Percentiles rank a stretch among this genome's conserved stretches.
Conservation (phyloP, 2,329 filamentous ascomycete species). For the Reticulascus tulasneorum region DNA sequence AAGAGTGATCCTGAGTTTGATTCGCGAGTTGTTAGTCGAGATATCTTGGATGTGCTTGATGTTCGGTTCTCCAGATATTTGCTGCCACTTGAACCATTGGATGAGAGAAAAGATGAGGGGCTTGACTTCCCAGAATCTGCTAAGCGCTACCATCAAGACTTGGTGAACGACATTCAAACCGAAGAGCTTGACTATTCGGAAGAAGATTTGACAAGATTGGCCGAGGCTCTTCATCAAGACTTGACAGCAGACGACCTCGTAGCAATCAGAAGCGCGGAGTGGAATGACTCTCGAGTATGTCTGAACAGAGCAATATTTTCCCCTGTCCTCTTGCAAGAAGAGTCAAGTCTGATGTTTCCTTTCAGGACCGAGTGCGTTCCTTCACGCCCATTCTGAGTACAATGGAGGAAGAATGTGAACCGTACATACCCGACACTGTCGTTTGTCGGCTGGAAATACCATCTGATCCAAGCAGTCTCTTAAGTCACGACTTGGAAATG, state of each 20-base stretch:
- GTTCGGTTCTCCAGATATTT: constrained; percentile 5
- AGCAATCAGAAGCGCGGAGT: constrained; percentile 2
- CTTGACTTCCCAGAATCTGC: constrained; percentile 6
- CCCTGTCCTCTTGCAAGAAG: constrained; percentile 1
- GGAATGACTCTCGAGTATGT: neutral
- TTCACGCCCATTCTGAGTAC: constrained; percentile 2
- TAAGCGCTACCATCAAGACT: constrained; percentile 6
- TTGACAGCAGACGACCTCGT: neutral
- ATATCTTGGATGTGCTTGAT: neutral
- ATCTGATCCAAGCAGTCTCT: constrained; percentile 26
- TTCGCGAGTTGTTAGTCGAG: neutral
- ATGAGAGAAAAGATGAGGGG: constrained; percentile 11
- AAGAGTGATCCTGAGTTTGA: constrained; percentile 6
- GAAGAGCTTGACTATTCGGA: constrained; percentile 6
- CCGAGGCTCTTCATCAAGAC: neutral
- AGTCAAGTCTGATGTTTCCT: constrained; percentile 7
- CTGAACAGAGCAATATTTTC: no score
- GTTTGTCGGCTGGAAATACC: constrained; percentile 21
- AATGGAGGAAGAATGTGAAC: constrained; percentile 5
- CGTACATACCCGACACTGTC: constrained; percentile 17
- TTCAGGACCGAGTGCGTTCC: neutral
- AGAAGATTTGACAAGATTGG: constrained; percentile 5
- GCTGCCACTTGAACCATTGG: constrained; percentile 9
- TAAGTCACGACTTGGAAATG: neutral
- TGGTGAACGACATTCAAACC: constrained; percentile 2